Evolutionary conservation across 441 rosid species (phyloP).

Genomic region (Aquilaria agallochum): DNA sequence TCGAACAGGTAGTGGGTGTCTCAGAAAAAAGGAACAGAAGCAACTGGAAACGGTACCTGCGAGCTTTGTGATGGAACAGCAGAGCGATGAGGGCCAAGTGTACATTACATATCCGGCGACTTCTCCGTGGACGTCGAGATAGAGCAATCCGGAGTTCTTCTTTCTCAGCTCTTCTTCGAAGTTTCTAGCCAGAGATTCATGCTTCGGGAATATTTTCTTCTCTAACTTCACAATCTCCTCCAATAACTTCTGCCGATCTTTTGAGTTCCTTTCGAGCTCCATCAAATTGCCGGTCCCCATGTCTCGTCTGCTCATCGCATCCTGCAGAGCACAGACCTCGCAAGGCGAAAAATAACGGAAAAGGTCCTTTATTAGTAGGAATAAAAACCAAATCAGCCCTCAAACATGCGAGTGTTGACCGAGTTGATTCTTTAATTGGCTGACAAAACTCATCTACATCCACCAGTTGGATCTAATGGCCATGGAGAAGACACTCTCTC

Average conservation of each 20-base stretch:
- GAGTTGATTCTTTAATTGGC: no score
- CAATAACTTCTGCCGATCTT: slow-evolving; percentile 30
- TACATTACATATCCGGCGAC: slow-evolving; percentile 66
- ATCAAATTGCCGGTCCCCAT: slow-evolving; percentile 28
- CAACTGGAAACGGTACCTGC: slow-evolving; percentile 40
- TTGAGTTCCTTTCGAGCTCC: slow-evolving; percentile 52
- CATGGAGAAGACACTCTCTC: slow-evolving; percentile 10
- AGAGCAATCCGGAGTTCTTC: slow-evolving; percentile 64
- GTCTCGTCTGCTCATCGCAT: background rate
- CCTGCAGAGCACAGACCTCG: no score
- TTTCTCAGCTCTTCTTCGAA: slow-evolving; percentile 68
- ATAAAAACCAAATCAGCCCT: no score
- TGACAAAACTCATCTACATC: no score
- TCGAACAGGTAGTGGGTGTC: slow-evolving; percentile 38
- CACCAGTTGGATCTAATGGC: no score
- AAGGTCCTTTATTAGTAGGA: no score
- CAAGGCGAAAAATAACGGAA: no score
- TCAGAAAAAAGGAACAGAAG: background rate
- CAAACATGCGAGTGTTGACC: no score
- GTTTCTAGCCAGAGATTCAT: slow-evolving; percentile 61
- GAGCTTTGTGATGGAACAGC: slow-evolving; percentile 67
- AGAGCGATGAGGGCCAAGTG: slow-evolving; percentile 65
- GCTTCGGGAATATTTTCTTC: slow-evolving; percentile 69
- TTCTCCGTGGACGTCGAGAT: slow-evolving; percentile 31
- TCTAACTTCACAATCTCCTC: slow-evolving; percentile 71